Percentiles rank a stretch among this genome's conserved stretches.
Conservation (phyloP, 1,284 basidiomycete species). For the Meira miltonrushii region DNA sequence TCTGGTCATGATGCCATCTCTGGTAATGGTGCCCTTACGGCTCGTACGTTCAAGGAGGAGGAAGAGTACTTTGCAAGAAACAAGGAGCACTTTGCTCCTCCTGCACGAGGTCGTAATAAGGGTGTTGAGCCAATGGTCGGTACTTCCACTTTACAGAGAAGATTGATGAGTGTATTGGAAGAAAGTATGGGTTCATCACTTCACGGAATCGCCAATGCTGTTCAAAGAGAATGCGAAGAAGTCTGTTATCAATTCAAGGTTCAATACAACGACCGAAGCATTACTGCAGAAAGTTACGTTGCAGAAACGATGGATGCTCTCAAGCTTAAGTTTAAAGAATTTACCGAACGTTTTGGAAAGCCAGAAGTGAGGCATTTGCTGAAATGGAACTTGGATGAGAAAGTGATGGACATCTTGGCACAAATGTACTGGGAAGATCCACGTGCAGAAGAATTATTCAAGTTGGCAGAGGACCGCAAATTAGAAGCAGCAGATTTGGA, state of each 20-base stretch:
- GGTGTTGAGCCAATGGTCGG: slow-evolving; percentile 63
- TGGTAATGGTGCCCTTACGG: slow-evolving; percentile 44
- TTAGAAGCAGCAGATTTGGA: slow-evolving; percentile 69
- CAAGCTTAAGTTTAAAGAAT: slow-evolving; percentile 84
- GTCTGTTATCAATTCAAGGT: slow-evolving; percentile 98
- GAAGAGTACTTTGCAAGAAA: slow-evolving; percentile 73
- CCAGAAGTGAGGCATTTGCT: slow-evolving; percentile 81
- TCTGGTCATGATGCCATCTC: slow-evolving; percentile 29
- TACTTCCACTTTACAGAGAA: slow-evolving; percentile 77
- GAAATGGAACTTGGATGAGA: slow-evolving; percentile 87
- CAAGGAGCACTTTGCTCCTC: slow-evolving; percentile 63
- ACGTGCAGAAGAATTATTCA: slow-evolving; percentile 62
- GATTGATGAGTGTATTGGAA: slow-evolving; percentile 93
- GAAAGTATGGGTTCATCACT: slow-evolving; percentile 93
- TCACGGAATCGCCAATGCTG: slow-evolving; percentile 90
- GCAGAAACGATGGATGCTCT: slow-evolving; percentile 91
- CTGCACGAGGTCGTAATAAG: slow-evolving; percentile 58
- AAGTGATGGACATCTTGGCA: slow-evolving; percentile 92
- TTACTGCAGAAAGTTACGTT: slow-evolving; percentile 92
- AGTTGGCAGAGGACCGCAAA: slow-evolving; percentile 67
- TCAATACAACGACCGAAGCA: slow-evolving; percentile 93
- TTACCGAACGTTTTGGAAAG: slow-evolving; percentile 78
- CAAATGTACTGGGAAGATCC: slow-evolving; percentile 94
- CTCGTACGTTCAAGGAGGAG: slow-evolving; percentile 67
- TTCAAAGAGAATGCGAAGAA: slow-evolving; percentile 93